Conservation (phyloP, 2,329 filamentous ascomycete genomes). For the Thermoascus crustaceus region DNA sequence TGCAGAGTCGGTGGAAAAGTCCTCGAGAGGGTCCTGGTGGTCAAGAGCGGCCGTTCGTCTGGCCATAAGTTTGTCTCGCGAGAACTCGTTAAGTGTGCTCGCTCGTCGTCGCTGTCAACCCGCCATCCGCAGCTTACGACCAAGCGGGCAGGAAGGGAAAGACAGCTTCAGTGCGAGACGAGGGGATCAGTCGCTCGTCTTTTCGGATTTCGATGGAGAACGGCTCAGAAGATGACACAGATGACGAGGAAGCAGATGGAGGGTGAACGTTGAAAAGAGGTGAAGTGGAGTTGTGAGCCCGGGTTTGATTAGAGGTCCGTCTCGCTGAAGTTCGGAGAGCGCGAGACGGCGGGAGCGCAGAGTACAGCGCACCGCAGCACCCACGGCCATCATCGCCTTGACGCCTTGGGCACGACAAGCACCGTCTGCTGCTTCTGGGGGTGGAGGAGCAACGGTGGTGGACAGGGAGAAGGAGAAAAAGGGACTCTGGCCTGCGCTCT, state of each 20-base stretch:
- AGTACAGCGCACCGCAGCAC: background rate
- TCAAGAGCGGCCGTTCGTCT: slow-evolving; percentile 37
- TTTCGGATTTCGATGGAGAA: slow-evolving; percentile 1
- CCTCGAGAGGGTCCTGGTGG: slow-evolving; percentile 37
- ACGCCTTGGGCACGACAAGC: slow-evolving; percentile 2
- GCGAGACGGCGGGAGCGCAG: slow-evolving; percentile 28
- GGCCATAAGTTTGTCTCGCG: slow-evolving; percentile 38
- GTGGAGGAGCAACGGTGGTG: too few relatives aligned
- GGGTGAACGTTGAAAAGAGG: slow-evolving; percentile 10
- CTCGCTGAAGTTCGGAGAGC: slow-evolving; percentile 22
- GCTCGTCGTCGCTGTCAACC: slow-evolving; percentile 30
- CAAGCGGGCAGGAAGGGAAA: slow-evolving; percentile 16
- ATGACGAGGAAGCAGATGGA: slow-evolving; percentile 10
- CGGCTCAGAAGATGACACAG: slow-evolving; percentile 5
- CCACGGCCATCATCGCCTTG: slow-evolving; percentile 1
- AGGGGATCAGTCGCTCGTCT: background rate
- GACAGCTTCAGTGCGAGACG: slow-evolving; percentile 5
- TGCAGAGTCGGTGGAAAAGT: slow-evolving; percentile 25
- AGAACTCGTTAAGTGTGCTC: slow-evolving; percentile 23
- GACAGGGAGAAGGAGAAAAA: too few relatives aligned
- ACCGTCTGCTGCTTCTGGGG: background rate
- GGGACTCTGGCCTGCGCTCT: too few relatives aligned
- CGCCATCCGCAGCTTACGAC: slow-evolving; percentile 34
- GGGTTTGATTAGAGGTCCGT: slow-evolving; percentile 14
- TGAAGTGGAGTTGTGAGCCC: slow-evolving; percentile 21